These are phyloP conservation scores for Fusarium sp. DNA, from an alignment of 2,329 filamentous ascomycete species.

Conservation along the genomic window DNA sequence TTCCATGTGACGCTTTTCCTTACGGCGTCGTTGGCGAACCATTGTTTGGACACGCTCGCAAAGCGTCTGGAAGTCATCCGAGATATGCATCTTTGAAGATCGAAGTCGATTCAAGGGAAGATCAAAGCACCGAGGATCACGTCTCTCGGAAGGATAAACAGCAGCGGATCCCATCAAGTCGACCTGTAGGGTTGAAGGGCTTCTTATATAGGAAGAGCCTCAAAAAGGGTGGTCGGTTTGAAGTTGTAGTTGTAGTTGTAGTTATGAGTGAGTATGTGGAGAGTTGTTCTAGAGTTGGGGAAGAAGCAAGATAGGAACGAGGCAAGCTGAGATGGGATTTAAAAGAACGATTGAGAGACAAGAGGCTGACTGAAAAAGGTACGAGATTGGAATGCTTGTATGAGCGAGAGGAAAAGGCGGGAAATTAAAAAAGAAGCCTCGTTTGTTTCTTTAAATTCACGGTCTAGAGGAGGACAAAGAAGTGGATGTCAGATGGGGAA, in stretches of 20 bases:
- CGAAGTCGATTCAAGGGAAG: slow-evolving; percentile 24
- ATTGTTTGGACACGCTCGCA: slow-evolving; percentile 55
- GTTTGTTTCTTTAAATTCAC: slow-evolving; percentile 9
- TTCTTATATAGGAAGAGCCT: slow-evolving; percentile 3
- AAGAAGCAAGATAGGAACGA: slow-evolving; percentile 11
- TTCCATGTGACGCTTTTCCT: slow-evolving; percentile 51
- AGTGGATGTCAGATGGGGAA: slow-evolving; percentile 2
- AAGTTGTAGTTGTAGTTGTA: background rate
- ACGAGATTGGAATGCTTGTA: slow-evolving; percentile 7
- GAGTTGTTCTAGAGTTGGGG: slow-evolving; percentile 2
- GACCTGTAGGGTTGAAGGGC: background rate
- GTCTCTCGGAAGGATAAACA: slow-evolving; percentile 21
- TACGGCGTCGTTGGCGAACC: slow-evolving; percentile 51
- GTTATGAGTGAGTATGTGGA: background rate
- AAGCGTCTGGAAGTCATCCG: slow-evolving; percentile 54
- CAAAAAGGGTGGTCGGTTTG: background rate
- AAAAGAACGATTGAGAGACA: slow-evolving; percentile 3
- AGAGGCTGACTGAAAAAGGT: slow-evolving; percentile 14
- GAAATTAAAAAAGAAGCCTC: slow-evolving; percentile 13
- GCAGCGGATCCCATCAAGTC: slow-evolving; percentile 24
- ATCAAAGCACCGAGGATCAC: slow-evolving; percentile 26
- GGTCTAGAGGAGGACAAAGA: slow-evolving; percentile 15
- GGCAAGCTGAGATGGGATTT: slow-evolving; percentile 5
- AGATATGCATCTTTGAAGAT: slow-evolving; percentile 46
- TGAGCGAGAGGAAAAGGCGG: background rate